Evolutionary conservation across 352 stramenopile genomes (phyloP).

Genomic region (Globisporangium emineosum): DNA sequence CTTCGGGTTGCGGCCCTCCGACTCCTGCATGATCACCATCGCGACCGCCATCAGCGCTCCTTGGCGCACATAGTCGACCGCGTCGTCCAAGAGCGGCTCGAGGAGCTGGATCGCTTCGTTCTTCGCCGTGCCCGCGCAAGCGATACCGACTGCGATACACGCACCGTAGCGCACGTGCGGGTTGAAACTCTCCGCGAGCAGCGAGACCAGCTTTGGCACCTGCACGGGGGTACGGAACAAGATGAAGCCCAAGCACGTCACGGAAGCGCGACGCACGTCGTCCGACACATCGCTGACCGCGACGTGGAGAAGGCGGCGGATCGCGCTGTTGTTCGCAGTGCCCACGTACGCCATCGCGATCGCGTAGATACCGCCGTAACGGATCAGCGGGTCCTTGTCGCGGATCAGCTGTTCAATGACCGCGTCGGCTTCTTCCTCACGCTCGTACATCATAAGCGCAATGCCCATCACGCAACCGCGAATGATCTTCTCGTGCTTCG

Average conservation of each 20-base stretch:
- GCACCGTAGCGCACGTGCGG: slow-evolving; percentile 99
- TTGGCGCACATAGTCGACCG: slow-evolving; percentile 98
- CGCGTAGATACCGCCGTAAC: slow-evolving; percentile 98
- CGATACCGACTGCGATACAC: slow-evolving; percentile 98
- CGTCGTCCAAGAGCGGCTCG: slow-evolving; percentile 97
- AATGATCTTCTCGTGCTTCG: slow-evolving; percentile 99
- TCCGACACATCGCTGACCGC: slow-evolving; percentile 98
- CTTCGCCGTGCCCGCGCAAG: slow-evolving; percentile 96
- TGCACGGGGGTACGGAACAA: slow-evolving; percentile 97
- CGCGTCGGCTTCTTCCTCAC: slow-evolving; percentile 94
- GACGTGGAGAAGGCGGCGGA: slow-evolving; percentile 96
- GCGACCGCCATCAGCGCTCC: slow-evolving; percentile 95
- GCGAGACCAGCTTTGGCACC: slow-evolving; percentile 87
- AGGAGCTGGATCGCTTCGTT: slow-evolving; percentile 96
- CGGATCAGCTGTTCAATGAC: slow-evolving; percentile 97
- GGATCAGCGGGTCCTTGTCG: slow-evolving; percentile 97
- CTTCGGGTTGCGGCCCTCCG: slow-evolving; percentile 81
- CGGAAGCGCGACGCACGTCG: slow-evolving; percentile 97
- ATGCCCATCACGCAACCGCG: slow-evolving; percentile 97
- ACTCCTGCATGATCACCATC: slow-evolving; percentile 99
- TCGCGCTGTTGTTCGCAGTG: slow-evolving; percentile 96
- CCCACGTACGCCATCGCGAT: slow-evolving; percentile 97
- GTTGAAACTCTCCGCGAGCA: slow-evolving; percentile 99
- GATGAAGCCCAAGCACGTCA: slow-evolving; percentile 98
- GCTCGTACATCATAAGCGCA: slow-evolving; percentile 98